Base-by-base conservation (phyloP, 1,139 yeast species). In the Lodderomyces orthopsilosis region DNA sequence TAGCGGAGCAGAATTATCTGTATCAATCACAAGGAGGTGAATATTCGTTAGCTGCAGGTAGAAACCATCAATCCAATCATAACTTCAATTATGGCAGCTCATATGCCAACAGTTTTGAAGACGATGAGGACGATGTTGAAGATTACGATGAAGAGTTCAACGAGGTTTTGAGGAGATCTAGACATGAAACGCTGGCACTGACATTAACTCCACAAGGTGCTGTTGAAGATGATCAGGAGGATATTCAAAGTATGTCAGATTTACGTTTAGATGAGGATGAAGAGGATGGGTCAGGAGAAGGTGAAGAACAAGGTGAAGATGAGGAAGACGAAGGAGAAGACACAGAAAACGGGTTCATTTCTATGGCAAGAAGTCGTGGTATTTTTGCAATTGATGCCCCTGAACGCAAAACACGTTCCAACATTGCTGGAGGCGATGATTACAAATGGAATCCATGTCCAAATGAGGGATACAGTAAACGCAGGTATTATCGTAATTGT, bases 401-500 rank as follows among this genome's bases (percentile, higher is more conserved):
- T 10, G 34, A 30, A 13, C 19, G 34, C n/a, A 30, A 30, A 30
- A n/a, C 15, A 3, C n/a, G 18, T n/a, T 15, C 19, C 4, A 19
- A 9, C 30, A 32, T 6, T 9, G 12, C 15, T 6, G 14, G 17
- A 27, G 8, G n/a, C 14, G 17, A 27, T 19, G 57, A 57, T 30
- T 53, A 46, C 32, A 77, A 79, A 55, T 79, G 85, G 85, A 56
- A 55, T 13, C 84, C 85, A 2, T 32, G 42, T 4, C 60, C 63
- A 12, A 62, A 62, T 13, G 73, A 70, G 49, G 45, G 58, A 13
- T 64, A 63, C 40, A 66, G 76, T 35, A 64, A 70, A 48, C 64
- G 75, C 41, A 75, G 75, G 48, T 68, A 65, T 50, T 67, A 75
- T 45, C 67, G 79, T 40, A 81, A 79, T 56, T 77, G 84, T 30